Evolutionary conservation across 345 rosid genomes (phyloP).

Genomic region (Viola odorata): DNA sequence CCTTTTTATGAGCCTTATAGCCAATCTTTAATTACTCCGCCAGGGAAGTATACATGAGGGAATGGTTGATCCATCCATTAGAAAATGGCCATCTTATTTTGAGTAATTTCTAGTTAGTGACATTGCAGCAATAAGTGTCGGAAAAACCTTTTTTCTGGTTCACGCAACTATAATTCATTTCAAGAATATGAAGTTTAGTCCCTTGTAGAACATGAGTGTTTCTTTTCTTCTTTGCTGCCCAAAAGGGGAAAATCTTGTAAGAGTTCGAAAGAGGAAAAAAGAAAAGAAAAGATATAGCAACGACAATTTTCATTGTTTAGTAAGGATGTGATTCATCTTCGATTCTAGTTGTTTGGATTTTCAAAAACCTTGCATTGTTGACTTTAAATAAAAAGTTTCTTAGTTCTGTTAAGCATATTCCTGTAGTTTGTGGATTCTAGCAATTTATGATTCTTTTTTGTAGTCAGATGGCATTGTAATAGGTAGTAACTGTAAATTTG

Average conservation of each 20-base stretch:
- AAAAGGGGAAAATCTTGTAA: not conserved
- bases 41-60: not conserved
- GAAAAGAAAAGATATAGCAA: no score
- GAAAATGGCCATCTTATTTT: not conserved
- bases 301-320: no score
- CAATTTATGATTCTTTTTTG: no score
- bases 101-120: not conserved
- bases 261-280: no score
- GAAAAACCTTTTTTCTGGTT: not conserved
- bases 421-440: no score
- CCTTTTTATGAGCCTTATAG: not conserved
- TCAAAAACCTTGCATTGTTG: no score
- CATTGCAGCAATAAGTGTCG: not conserved
- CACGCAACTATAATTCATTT: not conserved
- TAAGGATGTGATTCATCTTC: no score
- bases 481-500: no score
- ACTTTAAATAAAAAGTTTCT: no score
- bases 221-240: not conserved
- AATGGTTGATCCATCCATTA: not conserved
- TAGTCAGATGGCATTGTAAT: no score
- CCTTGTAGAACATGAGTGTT: not conserved
- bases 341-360: no score
- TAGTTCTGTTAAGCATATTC: no score
- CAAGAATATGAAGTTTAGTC: not conserved
- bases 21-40: not conserved